Conservation (phyloP, 495 filamentous ascomycete genomes). For the Aspergillus affinis region DNA sequence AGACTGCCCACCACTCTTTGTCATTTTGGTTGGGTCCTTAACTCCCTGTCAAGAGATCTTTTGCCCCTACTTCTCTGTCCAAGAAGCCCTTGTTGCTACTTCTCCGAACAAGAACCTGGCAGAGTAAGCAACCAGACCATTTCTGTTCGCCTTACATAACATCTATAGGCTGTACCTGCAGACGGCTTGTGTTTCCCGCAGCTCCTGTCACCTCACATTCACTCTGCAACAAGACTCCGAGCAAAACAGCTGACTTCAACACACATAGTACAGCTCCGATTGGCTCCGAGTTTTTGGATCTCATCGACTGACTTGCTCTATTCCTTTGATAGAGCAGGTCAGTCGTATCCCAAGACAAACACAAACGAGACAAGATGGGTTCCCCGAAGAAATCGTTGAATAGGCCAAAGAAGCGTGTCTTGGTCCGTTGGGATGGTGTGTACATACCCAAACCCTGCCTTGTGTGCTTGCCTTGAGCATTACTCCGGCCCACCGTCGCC, state of each 20-base stretch:
- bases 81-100: background rate
- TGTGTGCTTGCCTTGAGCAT: background rate
- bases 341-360: too few species aligned
- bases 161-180: background rate
- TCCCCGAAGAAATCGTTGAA: constrained; percentile 19
- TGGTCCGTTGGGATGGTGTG: constrained; percentile 50
- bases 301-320: background rate
- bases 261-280: background rate
- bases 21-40: background rate
- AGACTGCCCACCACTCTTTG: background rate
- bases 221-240: background rate
- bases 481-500: background rate
- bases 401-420: constrained; percentile 33
- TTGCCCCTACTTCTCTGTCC: background rate
- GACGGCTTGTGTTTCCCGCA: background rate
- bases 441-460: constrained; percentile 1
- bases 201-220: background rate
- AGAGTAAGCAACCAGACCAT: too few species aligned
- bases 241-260: background rate
- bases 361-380: constrained; percentile 8
- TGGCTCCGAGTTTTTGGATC: background rate
- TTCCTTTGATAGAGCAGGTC: too few species aligned
- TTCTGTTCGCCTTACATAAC: background rate
- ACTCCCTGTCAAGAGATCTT: too few species aligned
- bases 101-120: too few species aligned